Evolutionary conservation across 345 rosid species (phyloP), one percentile per base, ranked within the genome.

Genomic region (Conringia planisiliqua): DNA sequence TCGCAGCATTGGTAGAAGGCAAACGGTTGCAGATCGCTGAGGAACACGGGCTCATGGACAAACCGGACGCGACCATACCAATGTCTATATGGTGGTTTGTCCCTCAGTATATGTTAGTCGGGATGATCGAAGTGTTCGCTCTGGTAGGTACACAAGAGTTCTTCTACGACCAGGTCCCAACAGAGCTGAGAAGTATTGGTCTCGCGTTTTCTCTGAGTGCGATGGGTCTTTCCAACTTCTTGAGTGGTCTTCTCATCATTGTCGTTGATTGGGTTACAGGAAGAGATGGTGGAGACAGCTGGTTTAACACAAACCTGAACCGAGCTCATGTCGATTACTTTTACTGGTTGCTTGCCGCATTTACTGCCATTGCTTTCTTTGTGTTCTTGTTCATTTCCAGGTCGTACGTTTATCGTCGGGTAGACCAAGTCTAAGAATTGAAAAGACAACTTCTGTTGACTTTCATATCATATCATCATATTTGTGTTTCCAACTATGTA

Each of bases 81-180:
- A 61, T 61, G 66, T 61, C 66, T 1, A 61, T 61, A 61, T 61
- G 48, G 47, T 61, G 66, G 66, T 61, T 61, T 7, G 18, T 61
- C 2, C 66, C 66, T 39, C 66, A 61, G 47, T 61, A 61, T 20
- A 36, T 60, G 65, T 35, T 60, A 13, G 46, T 60, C 0, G 65
- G 65, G 44, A 60, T 60, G 65, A 39, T 61, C 17, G 32, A 61
- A 6, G 66, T 61, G 33, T 61, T 61, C 7, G 46, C 18, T 24
- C 33, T 61, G 6, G 66, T 61, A 7, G 66, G 66, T 13, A 7
- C 66, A 12, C 66, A 61, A 22, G 66, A 61, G 4, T 60, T 60
- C 65, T 60, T 60, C 9, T 58, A 58, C 62, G 62, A 58, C 42
- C 62, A 58, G 26, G 64, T 59, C 29, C 64, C 64, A 10, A 13